Evolutionary conservation across 805 yeast species (phyloP).

Genomic region (Priceomyces castillae): DNA sequence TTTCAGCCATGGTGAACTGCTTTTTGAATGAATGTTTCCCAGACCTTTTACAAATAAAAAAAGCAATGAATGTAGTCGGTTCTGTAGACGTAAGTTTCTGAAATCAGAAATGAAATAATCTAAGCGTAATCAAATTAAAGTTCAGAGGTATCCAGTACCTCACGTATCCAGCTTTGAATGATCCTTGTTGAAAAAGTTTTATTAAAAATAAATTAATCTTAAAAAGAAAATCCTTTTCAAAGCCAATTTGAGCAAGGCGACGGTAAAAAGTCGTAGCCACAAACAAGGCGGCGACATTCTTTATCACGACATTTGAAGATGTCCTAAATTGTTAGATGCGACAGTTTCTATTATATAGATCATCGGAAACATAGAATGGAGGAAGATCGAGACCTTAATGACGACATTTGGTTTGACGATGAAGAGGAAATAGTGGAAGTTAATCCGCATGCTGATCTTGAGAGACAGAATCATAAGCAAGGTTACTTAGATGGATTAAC

Average conservation of each 20-base stretch:
- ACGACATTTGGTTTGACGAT: constrained; percentile 33
- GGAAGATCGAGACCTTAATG: constrained; percentile 5
- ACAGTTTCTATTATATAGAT: background rate
- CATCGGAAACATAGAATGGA: background rate
- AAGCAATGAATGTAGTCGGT: background rate
- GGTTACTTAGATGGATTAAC: constrained; percentile 85
- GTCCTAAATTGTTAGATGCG: background rate
- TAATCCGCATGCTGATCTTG: constrained; percentile 30
- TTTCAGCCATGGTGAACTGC: constrained; percentile 33
- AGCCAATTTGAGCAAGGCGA: background rate
- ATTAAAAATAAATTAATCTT: background rate
- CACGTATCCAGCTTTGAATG: background rate
- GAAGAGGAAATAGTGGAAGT: constrained; percentile 14
- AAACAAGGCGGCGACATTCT: background rate
- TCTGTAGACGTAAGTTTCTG: background rate
- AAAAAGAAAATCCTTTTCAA: background rate
- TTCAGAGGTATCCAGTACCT: constrained; percentile 4
- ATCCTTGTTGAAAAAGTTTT: background rate
- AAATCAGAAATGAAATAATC: background rate
- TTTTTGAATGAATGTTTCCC: background rate
- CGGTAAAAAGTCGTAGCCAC: constrained; percentile 1
- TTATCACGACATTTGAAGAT: constrained; percentile 1
- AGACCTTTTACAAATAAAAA: background rate
- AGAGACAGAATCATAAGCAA: constrained; percentile 66
- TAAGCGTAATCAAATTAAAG: background rate